These are phyloP conservation scores for Oxalis stricta DNA, from an alignment of 441 rosid genomes.

Conservation along the genomic window DNA sequence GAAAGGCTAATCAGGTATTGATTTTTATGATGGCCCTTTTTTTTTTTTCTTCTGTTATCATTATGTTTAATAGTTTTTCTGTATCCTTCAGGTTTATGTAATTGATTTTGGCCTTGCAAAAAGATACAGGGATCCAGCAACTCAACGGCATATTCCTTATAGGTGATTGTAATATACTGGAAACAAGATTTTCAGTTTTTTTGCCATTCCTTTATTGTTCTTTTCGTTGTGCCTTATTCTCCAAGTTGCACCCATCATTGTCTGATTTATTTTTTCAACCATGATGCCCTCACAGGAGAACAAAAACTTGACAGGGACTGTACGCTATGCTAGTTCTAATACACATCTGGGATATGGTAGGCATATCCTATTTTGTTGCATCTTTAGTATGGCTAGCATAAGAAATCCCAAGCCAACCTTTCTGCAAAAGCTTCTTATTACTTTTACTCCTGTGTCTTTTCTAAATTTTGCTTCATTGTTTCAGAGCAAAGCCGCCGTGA, in stretches of 20 bases:
- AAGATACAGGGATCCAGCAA: slow-evolving; percentile 51
- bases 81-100: slow-evolving; percentile 37
- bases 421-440: too few species aligned
- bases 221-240: not conserved
- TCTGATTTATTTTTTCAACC: not conserved
- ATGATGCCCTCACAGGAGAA: slow-evolving; percentile 23
- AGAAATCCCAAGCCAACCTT: too few species aligned
- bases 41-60: not conserved
- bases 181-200: not conserved
- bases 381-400: too few species aligned
- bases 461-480: slow-evolving; percentile 9
- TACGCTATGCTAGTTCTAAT: slow-evolving; percentile 65
- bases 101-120: slow-evolving; percentile 75
- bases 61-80: slow-evolving; percentile 1
- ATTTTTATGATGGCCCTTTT: not conserved
- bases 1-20: slow-evolving; percentile 31
- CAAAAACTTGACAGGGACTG: slow-evolving; percentile 63
- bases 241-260: not conserved
- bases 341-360: slow-evolving; percentile 63
- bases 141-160: slow-evolving; percentile 62
- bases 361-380: not conserved
- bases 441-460: slow-evolving; percentile 1
- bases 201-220: not conserved
- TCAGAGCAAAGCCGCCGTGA: slow-evolving; percentile 68
- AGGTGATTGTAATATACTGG: too few species aligned